Base-by-base conservation (phyloP, 331 rosid species). In the Rosa hybrid region DNA sequence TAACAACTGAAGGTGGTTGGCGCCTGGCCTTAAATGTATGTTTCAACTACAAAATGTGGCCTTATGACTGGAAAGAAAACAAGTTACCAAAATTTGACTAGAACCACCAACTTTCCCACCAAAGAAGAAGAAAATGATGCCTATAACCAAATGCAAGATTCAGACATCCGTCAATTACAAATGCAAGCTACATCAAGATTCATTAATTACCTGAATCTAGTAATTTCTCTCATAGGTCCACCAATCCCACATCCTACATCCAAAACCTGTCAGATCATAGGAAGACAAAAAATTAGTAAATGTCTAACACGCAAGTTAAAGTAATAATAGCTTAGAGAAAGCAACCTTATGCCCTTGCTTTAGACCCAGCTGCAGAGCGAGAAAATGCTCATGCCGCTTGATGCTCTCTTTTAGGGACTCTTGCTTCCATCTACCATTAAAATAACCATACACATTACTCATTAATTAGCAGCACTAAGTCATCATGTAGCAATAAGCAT, bases 231-330 rank as follows among this genome's bases (percentile, higher is more conserved):
- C 41, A 90, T 74, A 13, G 94, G 94, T 39, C 97, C 97, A 21
- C 97, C 94, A 77, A 91, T 88, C 79, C 97, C 97, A 83, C 97
- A 91, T 48, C 97, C 97, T 71, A 91, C 91, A 82, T 91, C 97
- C 85, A 91, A 75, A 78, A 90, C 90, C 97, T 91, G 27, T 7
- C 64, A 57, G 8, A 5, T 53, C 30, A 20, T 20, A n/a, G 11
- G 30, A 65, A 46, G 34, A 41, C 34, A 68, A 60, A 64, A 73
- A 44, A 73, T 53, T 0, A 68, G 27, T 38, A 42, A 60, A 53
- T 16, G 10, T 48, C 56, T 14, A 53, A 65, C 48, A 1, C 59
- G 59, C 21, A 53, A 14, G 8, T 81, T 4, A 53, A 53, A 62
- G 71, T 49, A 80, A 12, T 39, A 62, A 53, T 53, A 17, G 21